phyloP scores from a whole-genome alignment of 202 grass and related monocot genomes.

The Thinopyrum obtusiflorum region DNA sequence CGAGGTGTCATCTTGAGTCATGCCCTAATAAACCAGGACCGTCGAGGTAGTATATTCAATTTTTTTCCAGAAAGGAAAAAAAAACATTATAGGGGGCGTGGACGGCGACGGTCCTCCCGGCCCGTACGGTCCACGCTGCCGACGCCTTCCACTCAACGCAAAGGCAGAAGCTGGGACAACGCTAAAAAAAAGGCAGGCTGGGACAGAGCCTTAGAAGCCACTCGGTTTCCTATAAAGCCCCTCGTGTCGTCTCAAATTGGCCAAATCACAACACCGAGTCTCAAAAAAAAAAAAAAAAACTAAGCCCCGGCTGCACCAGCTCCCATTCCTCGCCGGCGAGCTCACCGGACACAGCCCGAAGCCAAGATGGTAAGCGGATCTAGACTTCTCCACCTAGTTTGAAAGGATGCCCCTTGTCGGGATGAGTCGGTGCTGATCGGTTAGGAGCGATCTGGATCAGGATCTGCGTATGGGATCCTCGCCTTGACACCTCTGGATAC shows the following conservation, averaged over 20 bases:
- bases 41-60: too few relatives aligned
- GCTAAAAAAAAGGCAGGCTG: background rate
- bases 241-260: background rate
- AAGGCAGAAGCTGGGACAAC: background rate
- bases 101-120: background rate
- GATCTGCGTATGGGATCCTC: background rate
- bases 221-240: background rate
- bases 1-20: too few relatives aligned
- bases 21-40: too few relatives aligned
- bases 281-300: too few relatives aligned
- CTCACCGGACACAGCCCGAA: background rate
- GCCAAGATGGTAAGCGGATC: slow-evolving; percentile 17
- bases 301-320: background rate
- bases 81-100: background rate
- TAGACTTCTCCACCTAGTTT: background rate
- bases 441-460: background rate
- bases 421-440: background rate
- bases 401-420: background rate
- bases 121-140: background rate
- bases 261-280: background rate
- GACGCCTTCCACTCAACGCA: slow-evolving; percentile 13
- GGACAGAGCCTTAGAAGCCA: background rate
- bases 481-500: too few relatives aligned
- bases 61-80: too few relatives aligned
- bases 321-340: background rate